Evolutionary conservation across 108 stramenopile genomes (phyloP).

Genomic region (Halocafeteria seosinensis): DNA sequence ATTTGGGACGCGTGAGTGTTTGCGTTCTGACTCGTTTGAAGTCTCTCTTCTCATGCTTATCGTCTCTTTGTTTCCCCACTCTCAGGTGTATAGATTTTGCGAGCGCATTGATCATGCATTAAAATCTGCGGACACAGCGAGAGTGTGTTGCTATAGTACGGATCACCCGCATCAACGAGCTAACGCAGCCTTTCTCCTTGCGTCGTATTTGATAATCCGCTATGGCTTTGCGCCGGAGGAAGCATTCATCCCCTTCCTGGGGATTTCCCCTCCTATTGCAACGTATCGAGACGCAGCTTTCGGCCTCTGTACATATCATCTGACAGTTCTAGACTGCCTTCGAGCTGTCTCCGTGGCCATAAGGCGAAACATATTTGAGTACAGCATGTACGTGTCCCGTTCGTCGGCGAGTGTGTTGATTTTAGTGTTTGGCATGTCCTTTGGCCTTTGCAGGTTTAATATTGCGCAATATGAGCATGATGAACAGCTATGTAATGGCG

Average conservation of each 20-base stretch:
- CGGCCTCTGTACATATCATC: constrained; percentile 14
- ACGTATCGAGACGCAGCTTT: constrained; percentile 20
- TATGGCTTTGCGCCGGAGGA: not conserved
- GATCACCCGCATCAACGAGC: constrained; percentile 3
- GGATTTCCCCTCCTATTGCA: not conserved
- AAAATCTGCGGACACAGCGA: too few relatives aligned
- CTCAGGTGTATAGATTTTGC: too few relatives aligned
- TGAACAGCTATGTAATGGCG: constrained; percentile 12
- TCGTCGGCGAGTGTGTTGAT: too few relatives aligned
- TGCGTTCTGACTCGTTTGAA: too few relatives aligned
- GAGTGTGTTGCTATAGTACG: not conserved
- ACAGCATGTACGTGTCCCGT: too few relatives aligned
- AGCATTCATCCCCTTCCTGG: constrained; percentile 11
- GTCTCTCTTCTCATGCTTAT: too few relatives aligned
- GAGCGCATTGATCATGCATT: too few relatives aligned
- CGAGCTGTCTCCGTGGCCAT: constrained; percentile 6
- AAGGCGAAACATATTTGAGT: not conserved
- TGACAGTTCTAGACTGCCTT: constrained; percentile 9
- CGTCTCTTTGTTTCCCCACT: too few relatives aligned
- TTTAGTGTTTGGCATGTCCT: too few relatives aligned
- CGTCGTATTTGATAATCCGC: not conserved
- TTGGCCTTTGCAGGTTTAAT: too few relatives aligned
- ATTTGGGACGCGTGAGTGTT: too few relatives aligned
- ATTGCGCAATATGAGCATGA: not conserved
- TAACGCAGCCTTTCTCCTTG: constrained; percentile 12